These are phyloP conservation scores for Globisporangium sylvaticum DNA, from an alignment of 352 stramenopile species.

Conservation along the genomic window DNA sequence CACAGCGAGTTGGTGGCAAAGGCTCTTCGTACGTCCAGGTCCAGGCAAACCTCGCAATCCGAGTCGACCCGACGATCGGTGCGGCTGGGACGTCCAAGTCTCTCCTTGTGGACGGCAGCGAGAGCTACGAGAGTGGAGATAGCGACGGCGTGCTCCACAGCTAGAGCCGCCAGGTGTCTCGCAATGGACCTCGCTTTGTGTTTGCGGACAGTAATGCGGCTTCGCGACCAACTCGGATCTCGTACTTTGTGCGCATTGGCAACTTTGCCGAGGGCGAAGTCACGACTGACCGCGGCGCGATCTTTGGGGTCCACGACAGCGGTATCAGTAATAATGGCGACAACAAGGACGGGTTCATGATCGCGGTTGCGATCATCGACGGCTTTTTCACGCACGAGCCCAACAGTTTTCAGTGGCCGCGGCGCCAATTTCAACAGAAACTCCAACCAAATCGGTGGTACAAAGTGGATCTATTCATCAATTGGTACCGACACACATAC, in stretches of 20 bases:
- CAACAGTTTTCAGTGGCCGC: constrained; percentile 63
- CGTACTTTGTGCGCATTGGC: constrained; percentile 71
- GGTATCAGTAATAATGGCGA: constrained; percentile 9
- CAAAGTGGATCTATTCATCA: constrained; percentile 91
- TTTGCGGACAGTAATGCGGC: constrained; percentile 11
- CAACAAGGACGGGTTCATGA: constrained; percentile 51
- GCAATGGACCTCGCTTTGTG: constrained; percentile 47
- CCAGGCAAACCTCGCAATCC: constrained; percentile 37
- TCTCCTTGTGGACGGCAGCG: constrained; percentile 50
- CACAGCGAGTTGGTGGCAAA: constrained; percentile 24
- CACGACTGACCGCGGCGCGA: constrained; percentile 45
- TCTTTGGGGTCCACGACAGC: constrained; percentile 47
- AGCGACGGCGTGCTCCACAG: constrained; percentile 13
- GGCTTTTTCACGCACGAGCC: constrained; percentile 66
- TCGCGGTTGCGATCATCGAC: constrained; percentile 61
- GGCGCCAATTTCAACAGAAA: constrained; percentile 41
- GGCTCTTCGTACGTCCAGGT: constrained; percentile 47
- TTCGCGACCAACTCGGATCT: constrained; percentile 51
- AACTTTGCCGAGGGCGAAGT: constrained; percentile 38
- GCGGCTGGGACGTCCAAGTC: constrained; percentile 70
- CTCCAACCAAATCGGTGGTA: constrained; percentile 87
- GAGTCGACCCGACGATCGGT: constrained; percentile 59
- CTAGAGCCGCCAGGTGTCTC: constrained; percentile 29
- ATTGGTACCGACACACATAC: constrained; percentile 84
- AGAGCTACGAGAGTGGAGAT: constrained; percentile 22